A percentile compares a stretch with the other conserved stretches of the same genome.
Evolutionary conservation across 768 basidiomycete species (phyloP).

Genomic region (Serendipita sp.): DNA sequence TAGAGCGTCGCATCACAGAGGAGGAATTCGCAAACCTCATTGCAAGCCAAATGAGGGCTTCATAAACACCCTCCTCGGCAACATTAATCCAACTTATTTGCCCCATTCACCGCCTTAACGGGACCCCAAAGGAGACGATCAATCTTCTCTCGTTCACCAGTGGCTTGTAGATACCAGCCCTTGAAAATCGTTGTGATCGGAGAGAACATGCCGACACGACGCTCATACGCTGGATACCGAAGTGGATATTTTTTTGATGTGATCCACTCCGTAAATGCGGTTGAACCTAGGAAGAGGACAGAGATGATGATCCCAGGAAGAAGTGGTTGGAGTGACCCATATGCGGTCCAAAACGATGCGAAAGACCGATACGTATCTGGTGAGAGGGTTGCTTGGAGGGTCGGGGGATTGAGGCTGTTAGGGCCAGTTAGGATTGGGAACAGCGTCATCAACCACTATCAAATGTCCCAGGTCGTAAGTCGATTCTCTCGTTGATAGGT

Average conservation of each 20-base stretch:
- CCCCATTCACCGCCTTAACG: not conserved
- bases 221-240: slow-evolving; percentile 55
- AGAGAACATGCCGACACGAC: slow-evolving; percentile 68
- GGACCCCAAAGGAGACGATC: not conserved
- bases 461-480: slow-evolving; percentile 1
- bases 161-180: slow-evolving; percentile 17
- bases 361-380: slow-evolving; percentile 11
- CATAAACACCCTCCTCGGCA: not conserved
- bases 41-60: not conserved
- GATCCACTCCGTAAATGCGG: slow-evolving; percentile 67
- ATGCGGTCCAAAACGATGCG: slow-evolving; percentile 16
- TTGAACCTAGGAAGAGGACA: slow-evolving; percentile 61
- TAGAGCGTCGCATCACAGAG: not conserved
- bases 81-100: not conserved
- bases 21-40: not conserved
- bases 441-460: slow-evolving; percentile 39
- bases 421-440: slow-evolving; percentile 41
- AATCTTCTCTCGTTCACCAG: not conserved
- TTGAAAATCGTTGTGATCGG: slow-evolving; percentile 33
- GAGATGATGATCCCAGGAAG: slow-evolving; percentile 48
- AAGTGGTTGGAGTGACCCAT: slow-evolving; percentile 24
- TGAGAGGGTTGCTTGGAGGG: not conserved
- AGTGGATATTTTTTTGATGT: slow-evolving; percentile 55
- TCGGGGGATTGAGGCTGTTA: slow-evolving; percentile 15
- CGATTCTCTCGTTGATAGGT: not conserved